A percentile compares a stretch with the other conserved stretches of the same genome.
phyloP scores from a whole-genome alignment of 331 rosid genomes.

The Malus hybrid region DNA sequence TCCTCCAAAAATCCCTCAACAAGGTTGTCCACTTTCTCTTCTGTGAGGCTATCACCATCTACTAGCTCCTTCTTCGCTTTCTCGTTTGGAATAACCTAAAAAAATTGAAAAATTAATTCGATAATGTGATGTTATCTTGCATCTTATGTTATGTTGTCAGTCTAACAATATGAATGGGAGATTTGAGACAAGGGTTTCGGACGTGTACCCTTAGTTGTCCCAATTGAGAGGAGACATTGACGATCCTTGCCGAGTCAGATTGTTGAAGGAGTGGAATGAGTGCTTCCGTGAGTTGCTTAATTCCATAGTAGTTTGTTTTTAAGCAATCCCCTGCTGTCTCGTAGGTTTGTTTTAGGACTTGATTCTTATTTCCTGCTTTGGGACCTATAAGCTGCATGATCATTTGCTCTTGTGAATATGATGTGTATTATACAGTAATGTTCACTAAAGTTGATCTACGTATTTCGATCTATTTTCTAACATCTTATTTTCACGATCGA shows the following conservation, averaged over 20 bases:
- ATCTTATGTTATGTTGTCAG: background rate
- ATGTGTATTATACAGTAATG: background rate
- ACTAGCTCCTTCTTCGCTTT: constrained; percentile 1
- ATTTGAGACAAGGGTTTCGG: background rate
- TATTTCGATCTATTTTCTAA: no score
- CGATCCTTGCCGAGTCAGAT: background rate
- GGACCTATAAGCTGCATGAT: background rate
- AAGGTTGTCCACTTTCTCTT: constrained; percentile 5
- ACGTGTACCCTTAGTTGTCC: background rate
- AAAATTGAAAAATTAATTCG: background rate
- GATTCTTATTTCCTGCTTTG: background rate
- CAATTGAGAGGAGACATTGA: background rate
- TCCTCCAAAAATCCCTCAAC: constrained; percentile 2
- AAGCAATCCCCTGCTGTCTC: background rate
- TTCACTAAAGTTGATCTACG: no score
- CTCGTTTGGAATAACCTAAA: background rate
- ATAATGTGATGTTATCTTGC: no score
- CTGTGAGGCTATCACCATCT: background rate
- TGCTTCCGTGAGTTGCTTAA: background rate
- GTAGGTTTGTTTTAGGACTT: background rate
- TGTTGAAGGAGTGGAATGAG: constrained; percentile 4
- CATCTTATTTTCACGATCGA: no score
- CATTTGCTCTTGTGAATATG: background rate
- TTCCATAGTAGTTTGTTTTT: constrained; percentile 2
- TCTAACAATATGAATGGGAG: background rate